Conservation (phyloP, 2,329 filamentous ascomycete species). For the Acephala macrosclerotiorum region DNA sequence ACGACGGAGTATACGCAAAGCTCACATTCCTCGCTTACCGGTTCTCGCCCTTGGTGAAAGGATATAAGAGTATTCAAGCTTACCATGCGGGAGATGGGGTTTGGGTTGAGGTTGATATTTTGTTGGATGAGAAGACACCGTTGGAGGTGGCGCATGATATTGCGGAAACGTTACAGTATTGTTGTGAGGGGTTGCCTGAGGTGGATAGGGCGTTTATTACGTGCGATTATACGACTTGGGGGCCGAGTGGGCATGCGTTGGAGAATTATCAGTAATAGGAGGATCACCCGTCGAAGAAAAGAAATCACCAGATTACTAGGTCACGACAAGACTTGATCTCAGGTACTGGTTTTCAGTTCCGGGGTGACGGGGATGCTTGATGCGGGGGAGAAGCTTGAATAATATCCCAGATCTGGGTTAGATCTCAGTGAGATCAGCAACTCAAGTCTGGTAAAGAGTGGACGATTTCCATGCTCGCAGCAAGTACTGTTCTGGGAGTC, state of each 20-base stretch:
- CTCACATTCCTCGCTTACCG: constrained; percentile 63
- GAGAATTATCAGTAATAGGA: constrained; percentile 24
- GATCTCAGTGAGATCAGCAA: not conserved
- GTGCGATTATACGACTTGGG: constrained; percentile 43
- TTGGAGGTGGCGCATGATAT: constrained; percentile 61
- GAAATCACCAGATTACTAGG: not conserved
- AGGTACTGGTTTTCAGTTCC: not conserved
- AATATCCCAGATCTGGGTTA: not conserved
- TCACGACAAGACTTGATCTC: not conserved
- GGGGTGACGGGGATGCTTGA: not conserved
- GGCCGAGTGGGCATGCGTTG: constrained; percentile 36
- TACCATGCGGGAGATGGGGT: constrained; percentile 68
- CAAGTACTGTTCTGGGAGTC: constrained; percentile 1
- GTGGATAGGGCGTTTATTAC: constrained; percentile 48
- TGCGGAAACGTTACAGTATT: constrained; percentile 67
- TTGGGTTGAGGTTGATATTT: constrained; percentile 65
- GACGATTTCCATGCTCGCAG: not conserved
- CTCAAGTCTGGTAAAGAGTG: not conserved
- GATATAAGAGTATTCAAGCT: constrained; percentile 57
- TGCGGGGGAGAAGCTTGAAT: not conserved
- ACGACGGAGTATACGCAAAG: constrained; percentile 56
- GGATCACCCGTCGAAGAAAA: not conserved
- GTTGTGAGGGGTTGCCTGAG: constrained; percentile 53
- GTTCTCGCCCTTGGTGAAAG: constrained; percentile 56
- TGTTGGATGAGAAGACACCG: constrained; percentile 58